Evolutionary conservation across 805 yeast genomes (phyloP).

Genomic region (Suhomyces kilbournensis): DNA sequence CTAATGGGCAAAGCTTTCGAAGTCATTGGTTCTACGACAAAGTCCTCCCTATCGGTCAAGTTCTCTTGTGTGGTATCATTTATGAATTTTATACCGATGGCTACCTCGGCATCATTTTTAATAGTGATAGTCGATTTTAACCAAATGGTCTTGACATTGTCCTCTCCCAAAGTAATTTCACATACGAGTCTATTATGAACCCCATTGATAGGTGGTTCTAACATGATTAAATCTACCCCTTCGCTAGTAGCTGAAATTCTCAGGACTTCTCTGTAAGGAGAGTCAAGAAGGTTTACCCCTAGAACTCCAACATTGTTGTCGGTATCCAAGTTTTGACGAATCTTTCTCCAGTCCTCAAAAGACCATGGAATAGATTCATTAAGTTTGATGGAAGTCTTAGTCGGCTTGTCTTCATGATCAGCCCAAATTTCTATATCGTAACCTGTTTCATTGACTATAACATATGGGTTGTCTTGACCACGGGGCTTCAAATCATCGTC

Average conservation of each 20-base stretch:
- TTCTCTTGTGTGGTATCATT: constrained; percentile 26
- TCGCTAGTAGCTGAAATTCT: constrained; percentile 71
- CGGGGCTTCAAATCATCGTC: constrained; percentile 58
- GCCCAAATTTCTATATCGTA: constrained; percentile 78
- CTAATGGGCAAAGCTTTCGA: constrained; percentile 73
- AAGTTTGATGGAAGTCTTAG: constrained; percentile 39
- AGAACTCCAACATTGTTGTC: constrained; percentile 59
- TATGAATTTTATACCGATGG: constrained; percentile 47
- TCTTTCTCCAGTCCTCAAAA: constrained; percentile 88
- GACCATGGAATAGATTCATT: constrained; percentile 72
- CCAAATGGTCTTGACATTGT: constrained; percentile 75
- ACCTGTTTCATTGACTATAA: constrained; percentile 82
- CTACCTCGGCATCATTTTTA: constrained; percentile 58
- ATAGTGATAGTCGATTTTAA: constrained; percentile 73
- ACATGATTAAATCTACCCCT: constrained; percentile 73
- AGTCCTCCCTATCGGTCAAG: constrained; percentile 24
- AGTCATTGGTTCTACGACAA: constrained; percentile 51
- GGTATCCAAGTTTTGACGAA: constrained; percentile 75
- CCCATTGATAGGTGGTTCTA: constrained; percentile 58
- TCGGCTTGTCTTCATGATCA: constrained; percentile 34
- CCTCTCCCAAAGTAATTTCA: constrained; percentile 65
- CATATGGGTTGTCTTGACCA: constrained; percentile 80
- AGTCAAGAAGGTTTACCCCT: constrained; percentile 58
- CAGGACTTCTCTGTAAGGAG: constrained; percentile 52
- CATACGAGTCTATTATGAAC: constrained; percentile 75